These are phyloP conservation scores for Colletotrichum abscissum DNA, from an alignment of 2,329 filamentous ascomycete species.

Conservation along the genomic window DNA sequence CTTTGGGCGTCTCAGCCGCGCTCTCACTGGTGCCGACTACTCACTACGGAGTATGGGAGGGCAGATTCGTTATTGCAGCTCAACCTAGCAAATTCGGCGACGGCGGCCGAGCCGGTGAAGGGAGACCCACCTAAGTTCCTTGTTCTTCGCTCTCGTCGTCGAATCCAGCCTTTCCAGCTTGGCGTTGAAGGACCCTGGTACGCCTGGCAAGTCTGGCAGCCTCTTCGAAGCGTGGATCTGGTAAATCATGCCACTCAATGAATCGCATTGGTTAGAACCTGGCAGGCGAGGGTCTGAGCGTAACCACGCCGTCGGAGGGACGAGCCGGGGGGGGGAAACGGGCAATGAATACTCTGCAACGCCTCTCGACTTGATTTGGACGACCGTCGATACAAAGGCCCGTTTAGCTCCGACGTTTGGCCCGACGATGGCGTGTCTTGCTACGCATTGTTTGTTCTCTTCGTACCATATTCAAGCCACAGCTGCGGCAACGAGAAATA, in stretches of 20 bases:
- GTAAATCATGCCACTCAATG: constrained; percentile 18
- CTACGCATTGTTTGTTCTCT: background rate
- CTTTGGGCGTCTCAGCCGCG: background rate
- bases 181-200: constrained; percentile 1
- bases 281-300: constrained; percentile 3
- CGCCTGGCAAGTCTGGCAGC: background rate
- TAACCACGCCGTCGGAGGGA: constrained; percentile 6
- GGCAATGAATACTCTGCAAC: constrained; percentile 1
- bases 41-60: background rate
- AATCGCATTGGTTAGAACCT: background rate
- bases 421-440: background rate
- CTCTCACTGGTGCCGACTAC: background rate
- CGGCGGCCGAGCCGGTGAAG: background rate
- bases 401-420: background rate
- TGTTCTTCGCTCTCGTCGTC: background rate
- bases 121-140: background rate
- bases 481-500: background rate
- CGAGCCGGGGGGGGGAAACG: background rate
- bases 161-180: background rate
- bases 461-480: background rate
- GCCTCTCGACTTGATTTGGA: background rate
- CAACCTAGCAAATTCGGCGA: background rate
- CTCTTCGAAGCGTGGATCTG: background rate
- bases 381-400: background rate
- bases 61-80: background rate